Evolutionary conservation across 371 early-diverging fungal genomes (phyloP), one percentile per base, ranked within the genome.

Genomic region (Catenaria anguillulae): DNA sequence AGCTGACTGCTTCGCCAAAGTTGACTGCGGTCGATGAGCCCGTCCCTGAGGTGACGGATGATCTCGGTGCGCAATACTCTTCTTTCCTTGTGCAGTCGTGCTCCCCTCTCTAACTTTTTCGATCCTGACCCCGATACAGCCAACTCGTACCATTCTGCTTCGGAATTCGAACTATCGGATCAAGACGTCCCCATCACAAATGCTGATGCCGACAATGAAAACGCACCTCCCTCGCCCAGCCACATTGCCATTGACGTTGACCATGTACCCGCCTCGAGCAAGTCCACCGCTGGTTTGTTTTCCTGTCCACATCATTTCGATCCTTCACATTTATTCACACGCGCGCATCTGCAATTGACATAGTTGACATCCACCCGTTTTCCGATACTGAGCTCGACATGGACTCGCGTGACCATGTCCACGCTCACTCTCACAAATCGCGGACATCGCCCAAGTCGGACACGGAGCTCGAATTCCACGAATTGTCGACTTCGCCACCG

Each of bases 331-430:
- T n/a, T n/a, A n/a, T n/a, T n/a, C n/a, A n/a, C n/a, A n/a, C n/a
- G n/a, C n/a, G n/a, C n/a, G n/a, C n/a, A n/a, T n/a, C n/a, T n/a
- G n/a, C n/a, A n/a, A n/a, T n/a, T n/a, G n/a, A n/a, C n/a, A n/a
- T n/a, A n/a, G n/a, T n/a, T n/a, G 19, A 43, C 45, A 17, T 43
- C 12, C 43, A 60, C 35, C 60, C 60, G 10, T 60, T 60, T 43
- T 60, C 60, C 19, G 60, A 60, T n/a, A 60, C 60, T 5, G 60
- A 60, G 35, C n/a, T 42, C 23, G 60, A 60, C 6, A 13, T 60
- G 26, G 33, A 58, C 24, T 4, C 35, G 23, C 34, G 56, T 10
- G 12, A 56, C 21, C 26, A 21, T 23, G 33, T 23, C 46, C 17
- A 46, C 10, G 24, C 46, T 15, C 34, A 56, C 34, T n/a, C n/a